These are phyloP conservation scores for Ambrosiella beaveri DNA, from an alignment of 2,329 filamentous ascomycete species.

Conservation along the genomic window DNA sequence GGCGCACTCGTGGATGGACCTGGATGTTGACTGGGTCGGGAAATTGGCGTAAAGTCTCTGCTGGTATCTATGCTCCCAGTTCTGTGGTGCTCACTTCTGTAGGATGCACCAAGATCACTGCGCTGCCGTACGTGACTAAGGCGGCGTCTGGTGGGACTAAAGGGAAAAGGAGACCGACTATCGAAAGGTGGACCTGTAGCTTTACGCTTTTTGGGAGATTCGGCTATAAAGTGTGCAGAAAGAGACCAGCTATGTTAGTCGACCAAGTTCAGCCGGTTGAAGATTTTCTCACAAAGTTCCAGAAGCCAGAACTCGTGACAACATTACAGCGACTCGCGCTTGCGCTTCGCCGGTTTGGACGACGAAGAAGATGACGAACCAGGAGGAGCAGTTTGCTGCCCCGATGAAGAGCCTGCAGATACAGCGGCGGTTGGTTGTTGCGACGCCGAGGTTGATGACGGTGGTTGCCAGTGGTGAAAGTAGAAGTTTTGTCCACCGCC, in stretches of 20 bases:
- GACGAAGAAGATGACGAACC: conserved; percentile 37
- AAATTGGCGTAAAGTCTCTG: conserved; percentile 3
- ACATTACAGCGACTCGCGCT: conserved; percentile 22
- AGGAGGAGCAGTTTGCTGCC: conserved; percentile 56
- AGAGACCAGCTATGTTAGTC: not conserved
- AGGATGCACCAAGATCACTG: conserved; percentile 33
- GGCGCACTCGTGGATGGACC: not conserved
- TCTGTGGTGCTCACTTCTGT: conserved; percentile 1
- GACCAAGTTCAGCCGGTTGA: no score
- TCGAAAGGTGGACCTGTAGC: conserved; percentile 36
- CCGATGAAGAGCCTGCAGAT: conserved; percentile 21
- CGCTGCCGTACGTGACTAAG: conserved; percentile 45
- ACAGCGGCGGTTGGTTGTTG: conserved; percentile 20
- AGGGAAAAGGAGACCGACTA: conserved; percentile 19
- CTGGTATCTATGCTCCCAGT: not conserved
- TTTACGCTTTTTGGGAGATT: conserved; percentile 76
- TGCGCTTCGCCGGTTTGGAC: conserved; percentile 22
- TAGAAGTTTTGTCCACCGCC: conserved; percentile 34
- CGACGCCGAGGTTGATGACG: conserved; percentile 34
- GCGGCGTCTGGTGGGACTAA: conserved; percentile 24
- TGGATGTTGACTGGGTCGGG: not conserved
- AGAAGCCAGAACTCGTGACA: not conserved
- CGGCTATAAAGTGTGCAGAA: conserved; percentile 26
- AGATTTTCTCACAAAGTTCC: no score
- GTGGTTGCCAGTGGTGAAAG: conserved; percentile 88